Conservation (phyloP, 306 rosid genomes). For the Trifolium dubium region DNA sequence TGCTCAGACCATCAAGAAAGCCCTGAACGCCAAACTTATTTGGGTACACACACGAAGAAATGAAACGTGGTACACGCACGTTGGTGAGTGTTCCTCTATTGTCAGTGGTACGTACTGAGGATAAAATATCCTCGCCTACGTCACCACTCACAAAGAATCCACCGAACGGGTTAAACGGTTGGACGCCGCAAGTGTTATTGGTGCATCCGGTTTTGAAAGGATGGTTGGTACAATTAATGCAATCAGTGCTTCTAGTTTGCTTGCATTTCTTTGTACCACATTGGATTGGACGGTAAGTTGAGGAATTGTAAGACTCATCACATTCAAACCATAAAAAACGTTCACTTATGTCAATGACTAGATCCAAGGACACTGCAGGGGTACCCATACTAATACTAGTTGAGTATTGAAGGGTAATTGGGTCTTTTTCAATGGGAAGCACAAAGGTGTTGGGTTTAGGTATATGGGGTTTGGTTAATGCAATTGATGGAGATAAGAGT, state of each 20-base stretch:
- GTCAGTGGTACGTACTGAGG: background rate
- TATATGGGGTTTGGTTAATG: background rate
- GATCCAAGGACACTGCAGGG: conserved; percentile 21
- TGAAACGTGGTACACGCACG: background rate
- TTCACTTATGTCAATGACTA: conserved; percentile 46
- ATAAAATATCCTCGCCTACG: conserved; percentile 34
- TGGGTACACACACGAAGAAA: conserved; percentile 40
- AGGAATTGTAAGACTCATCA: conserved; percentile 36
- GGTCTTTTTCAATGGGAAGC: conserved; percentile 47
- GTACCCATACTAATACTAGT: conserved; percentile 44
- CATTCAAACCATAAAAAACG: conserved; percentile 50
- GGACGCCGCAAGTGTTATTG: conserved; percentile 34
- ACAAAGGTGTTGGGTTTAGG: conserved; percentile 31
- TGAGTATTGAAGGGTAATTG: conserved; percentile 43
- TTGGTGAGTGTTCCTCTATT: background rate
- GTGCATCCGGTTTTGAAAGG: conserved; percentile 43
- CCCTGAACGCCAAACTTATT: conserved; percentile 32
- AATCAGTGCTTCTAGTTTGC: conserved; percentile 9
- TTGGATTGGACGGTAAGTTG: conserved; percentile 20
- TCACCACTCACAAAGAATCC: conserved; percentile 23
- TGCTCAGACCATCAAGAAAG: conserved; percentile 31
- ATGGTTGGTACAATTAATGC: conserved; percentile 40
- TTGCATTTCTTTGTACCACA: conserved; percentile 38
- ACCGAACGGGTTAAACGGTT: conserved; percentile 36
- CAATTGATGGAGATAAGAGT: background rate